Conservation (phyloP, 2,329 filamentous ascomycete genomes). For the Diaporthe sp. region DNA sequence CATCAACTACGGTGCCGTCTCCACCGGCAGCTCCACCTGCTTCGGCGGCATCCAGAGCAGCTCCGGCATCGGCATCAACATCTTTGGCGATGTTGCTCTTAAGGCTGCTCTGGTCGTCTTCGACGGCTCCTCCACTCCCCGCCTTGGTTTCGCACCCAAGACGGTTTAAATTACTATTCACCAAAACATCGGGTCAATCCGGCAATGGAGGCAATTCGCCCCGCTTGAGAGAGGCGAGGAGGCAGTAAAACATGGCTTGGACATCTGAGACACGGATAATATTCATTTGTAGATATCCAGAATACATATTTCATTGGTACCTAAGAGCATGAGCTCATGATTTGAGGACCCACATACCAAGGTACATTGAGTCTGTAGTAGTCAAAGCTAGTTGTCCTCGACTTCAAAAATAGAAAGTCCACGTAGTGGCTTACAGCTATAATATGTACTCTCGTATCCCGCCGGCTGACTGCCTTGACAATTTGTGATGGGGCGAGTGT, state of each 20-base stretch:
- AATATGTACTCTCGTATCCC: background rate
- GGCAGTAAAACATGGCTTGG: background rate
- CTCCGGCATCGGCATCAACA: slow-evolving; percentile 39
- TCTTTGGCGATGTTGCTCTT: slow-evolving; percentile 42
- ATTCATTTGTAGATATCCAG: background rate
- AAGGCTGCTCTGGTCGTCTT: slow-evolving; percentile 43
- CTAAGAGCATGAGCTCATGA: background rate
- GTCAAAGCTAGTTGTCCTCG: background rate
- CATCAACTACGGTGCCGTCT: slow-evolving; percentile 36
- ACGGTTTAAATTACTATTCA: slow-evolving; percentile 21
- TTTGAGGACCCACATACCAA: background rate
- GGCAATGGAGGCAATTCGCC: background rate
- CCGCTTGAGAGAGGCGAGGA: background rate
- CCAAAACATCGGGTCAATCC: background rate
- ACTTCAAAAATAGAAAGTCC: background rate
- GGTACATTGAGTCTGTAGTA: background rate
- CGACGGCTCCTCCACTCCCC: slow-evolving; percentile 37
- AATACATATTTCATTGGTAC: background rate
- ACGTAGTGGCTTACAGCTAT: background rate
- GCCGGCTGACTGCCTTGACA: background rate
- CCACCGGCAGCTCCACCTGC: slow-evolving; percentile 33
- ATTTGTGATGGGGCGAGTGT: background rate
- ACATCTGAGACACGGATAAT: background rate
- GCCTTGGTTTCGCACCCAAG: slow-evolving; percentile 38
- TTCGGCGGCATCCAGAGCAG: slow-evolving; percentile 36